A percentile compares a stretch with the other conserved stretches of the same genome.
Conservation (phyloP, 106 monocot genomes). For the Dendrobium officinale region DNA sequence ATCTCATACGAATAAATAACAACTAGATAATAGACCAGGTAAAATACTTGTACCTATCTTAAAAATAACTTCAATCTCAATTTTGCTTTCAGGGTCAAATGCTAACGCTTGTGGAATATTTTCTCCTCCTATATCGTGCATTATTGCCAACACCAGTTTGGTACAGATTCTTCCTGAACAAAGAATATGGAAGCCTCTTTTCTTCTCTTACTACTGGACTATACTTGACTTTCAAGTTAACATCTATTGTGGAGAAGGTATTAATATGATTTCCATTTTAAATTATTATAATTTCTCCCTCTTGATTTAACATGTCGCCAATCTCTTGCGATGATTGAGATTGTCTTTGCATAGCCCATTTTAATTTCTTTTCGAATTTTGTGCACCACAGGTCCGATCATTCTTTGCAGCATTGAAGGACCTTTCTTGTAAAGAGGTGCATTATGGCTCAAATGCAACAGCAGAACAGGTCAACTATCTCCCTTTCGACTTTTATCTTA, state of each 20-base stretch:
- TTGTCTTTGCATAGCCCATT: neutral
- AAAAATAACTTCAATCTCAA: neutral
- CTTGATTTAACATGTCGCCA: neutral
- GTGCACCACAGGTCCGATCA: constrained; percentile 34
- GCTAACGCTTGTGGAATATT: constrained; percentile 53
- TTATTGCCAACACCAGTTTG: constrained; percentile 56
- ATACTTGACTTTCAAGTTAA: constrained; percentile 55
- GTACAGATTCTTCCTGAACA: constrained; percentile 62
- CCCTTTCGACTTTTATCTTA: neutral
- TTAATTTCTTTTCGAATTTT: neutral
- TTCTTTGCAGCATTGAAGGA: constrained; percentile 51
- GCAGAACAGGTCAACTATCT: constrained; percentile 44
- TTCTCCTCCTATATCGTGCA: constrained; percentile 49
- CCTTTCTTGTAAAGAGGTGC: constrained; percentile 50
- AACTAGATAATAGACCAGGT: neutral
- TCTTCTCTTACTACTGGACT: constrained; percentile 57
- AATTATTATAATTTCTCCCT: neutral
- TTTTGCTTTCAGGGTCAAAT: constrained; percentile 37
- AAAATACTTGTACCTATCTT: neutral
- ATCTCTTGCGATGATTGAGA: neutral
- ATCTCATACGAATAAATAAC: too few species aligned
- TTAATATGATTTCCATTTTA: neutral
- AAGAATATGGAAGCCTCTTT: constrained; percentile 53
- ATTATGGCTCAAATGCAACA: constrained; percentile 71
- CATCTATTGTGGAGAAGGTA: constrained; percentile 53